These are phyloP conservation scores for Leccinum pachyderme DNA, from an alignment of 1,284 basidiomycete genomes.

Conservation along the genomic window DNA sequence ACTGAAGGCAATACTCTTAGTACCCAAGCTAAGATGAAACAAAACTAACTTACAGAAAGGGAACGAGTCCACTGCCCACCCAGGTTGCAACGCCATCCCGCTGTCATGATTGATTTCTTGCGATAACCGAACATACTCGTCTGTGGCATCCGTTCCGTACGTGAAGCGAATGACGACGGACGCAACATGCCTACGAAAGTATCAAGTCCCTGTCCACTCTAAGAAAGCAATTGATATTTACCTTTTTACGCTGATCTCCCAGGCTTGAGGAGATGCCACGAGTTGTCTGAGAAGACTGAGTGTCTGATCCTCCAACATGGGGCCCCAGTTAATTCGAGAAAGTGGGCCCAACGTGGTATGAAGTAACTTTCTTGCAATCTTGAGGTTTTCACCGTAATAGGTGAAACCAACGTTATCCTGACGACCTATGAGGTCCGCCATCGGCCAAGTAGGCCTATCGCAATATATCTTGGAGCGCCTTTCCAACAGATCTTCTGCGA, in stretches of 20 bases:
- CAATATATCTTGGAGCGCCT: slow-evolving; percentile 38
- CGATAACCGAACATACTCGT: slow-evolving; percentile 10
- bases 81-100: slow-evolving; percentile 14
- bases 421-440: slow-evolving; percentile 35
- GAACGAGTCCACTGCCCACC: slow-evolving; percentile 13
- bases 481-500: slow-evolving; percentile 36
- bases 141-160: slow-evolving; percentile 10
- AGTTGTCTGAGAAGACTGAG: slow-evolving; percentile 8
- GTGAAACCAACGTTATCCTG: slow-evolving; percentile 13
- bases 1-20: neutral
- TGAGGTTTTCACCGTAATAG: slow-evolving; percentile 13
- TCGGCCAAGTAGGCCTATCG: slow-evolving; percentile 31
- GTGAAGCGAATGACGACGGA: slow-evolving; percentile 14
- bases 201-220: neutral
- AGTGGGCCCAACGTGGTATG: slow-evolving; percentile 9
- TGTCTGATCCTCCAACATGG: slow-evolving; percentile 14
- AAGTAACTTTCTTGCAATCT: slow-evolving; percentile 10
- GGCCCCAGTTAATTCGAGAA: slow-evolving; percentile 1
- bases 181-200: slow-evolving; percentile 10
- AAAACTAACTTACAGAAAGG: slow-evolving; percentile 5
- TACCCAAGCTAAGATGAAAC: neutral
- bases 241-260: slow-evolving; percentile 7
- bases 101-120: slow-evolving; percentile 9
- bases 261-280: neutral
- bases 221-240: neutral